Percentiles rank a stretch among this genome's conserved stretches.
These are phyloP conservation scores for Hypocrella siamensis DNA, from an alignment of 2,329 filamentous ascomycete genomes.

Conservation along the genomic window DNA sequence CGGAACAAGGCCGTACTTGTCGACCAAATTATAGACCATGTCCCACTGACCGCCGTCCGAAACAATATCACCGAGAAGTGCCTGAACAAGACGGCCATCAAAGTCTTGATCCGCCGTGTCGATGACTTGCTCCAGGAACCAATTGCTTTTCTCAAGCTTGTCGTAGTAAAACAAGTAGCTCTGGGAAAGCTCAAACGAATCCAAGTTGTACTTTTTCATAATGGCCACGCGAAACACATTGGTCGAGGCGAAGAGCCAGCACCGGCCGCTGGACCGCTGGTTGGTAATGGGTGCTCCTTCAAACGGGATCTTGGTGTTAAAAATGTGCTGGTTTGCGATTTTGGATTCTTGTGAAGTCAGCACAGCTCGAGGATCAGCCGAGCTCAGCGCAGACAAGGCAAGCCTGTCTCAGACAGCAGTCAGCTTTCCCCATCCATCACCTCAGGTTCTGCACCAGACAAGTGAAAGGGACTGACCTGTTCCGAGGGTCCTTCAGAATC, in stretches of 20 bases:
- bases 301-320: slow-evolving; percentile 68
- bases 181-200: slow-evolving; percentile 73
- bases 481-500: slow-evolving; percentile 49
- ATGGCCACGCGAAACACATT: slow-evolving; percentile 82
- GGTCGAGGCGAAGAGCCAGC: slow-evolving; percentile 87
- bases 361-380: slow-evolving; percentile 48
- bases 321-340: slow-evolving; percentile 60
- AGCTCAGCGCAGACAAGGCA: slow-evolving; percentile 57
- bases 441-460: background rate
- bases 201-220: slow-evolving; percentile 68
- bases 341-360: slow-evolving; percentile 47
- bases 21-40: slow-evolving; percentile 74
- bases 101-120: slow-evolving; percentile 56
- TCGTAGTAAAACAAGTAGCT: slow-evolving; percentile 87
- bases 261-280: slow-evolving; percentile 66
- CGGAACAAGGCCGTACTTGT: slow-evolving; percentile 80
- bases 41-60: slow-evolving; percentile 83
- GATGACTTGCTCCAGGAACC: slow-evolving; percentile 72
- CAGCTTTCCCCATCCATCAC: slow-evolving; percentile 2
- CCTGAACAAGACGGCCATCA: slow-evolving; percentile 57
- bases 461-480: slow-evolving; percentile 28
- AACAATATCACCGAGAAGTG: slow-evolving; percentile 50
- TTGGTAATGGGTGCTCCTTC: slow-evolving; percentile 77
- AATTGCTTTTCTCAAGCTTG: slow-evolving; percentile 84
- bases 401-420: slow-evolving; percentile 33